A percentile compares a stretch with the other conserved stretches of the same genome.
Conservation (phyloP, 805 yeast species). For the Babjeviella inositovora region DNA sequence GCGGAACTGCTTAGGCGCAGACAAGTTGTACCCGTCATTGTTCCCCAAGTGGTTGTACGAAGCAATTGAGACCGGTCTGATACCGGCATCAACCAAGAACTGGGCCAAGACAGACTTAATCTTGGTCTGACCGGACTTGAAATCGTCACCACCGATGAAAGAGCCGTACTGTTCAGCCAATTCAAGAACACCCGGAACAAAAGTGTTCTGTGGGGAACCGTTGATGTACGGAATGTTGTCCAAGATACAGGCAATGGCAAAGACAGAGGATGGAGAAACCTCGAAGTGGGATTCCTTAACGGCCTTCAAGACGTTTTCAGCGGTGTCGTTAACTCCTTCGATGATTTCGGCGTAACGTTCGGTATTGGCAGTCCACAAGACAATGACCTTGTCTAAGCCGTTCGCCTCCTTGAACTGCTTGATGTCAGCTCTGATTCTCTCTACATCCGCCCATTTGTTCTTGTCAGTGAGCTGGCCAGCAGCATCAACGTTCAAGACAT, state of each 20-base stretch:
- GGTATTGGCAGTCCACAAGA: slow-evolving; percentile 95
- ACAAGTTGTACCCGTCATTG: slow-evolving; percentile 86
- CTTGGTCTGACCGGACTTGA: slow-evolving; percentile 94
- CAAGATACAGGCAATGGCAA: slow-evolving; percentile 85
- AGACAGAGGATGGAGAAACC: slow-evolving; percentile 83
- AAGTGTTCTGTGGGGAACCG: slow-evolving; percentile 96
- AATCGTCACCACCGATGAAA: slow-evolving; percentile 93
- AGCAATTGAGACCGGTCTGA: slow-evolving; percentile 86
- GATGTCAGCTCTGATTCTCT: slow-evolving; percentile 73
- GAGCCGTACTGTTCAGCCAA: slow-evolving; percentile 64
- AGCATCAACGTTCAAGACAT: slow-evolving; percentile 46
- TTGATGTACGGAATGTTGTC: slow-evolving; percentile 85
- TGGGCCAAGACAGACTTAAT: slow-evolving; percentile 93
- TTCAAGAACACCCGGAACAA: slow-evolving; percentile 89
- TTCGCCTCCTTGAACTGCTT: slow-evolving; percentile 58
- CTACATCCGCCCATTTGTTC: slow-evolving; percentile 83
- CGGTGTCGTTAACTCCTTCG: slow-evolving; percentile 75
- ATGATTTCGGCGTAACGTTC: slow-evolving; percentile 77
- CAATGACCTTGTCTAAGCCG: slow-evolving; percentile 70
- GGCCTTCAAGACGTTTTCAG: slow-evolving; percentile 59
- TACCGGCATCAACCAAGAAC: slow-evolving; percentile 93
- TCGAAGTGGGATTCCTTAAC: slow-evolving; percentile 71
- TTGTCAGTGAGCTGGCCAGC: slow-evolving; percentile 31
- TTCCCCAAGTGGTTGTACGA: slow-evolving; percentile 94
- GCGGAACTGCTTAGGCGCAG: slow-evolving; percentile 85